Conservation (phyloP, 192 early-diverging fungal genomes). For the Ambispora gerdemannii region DNA sequence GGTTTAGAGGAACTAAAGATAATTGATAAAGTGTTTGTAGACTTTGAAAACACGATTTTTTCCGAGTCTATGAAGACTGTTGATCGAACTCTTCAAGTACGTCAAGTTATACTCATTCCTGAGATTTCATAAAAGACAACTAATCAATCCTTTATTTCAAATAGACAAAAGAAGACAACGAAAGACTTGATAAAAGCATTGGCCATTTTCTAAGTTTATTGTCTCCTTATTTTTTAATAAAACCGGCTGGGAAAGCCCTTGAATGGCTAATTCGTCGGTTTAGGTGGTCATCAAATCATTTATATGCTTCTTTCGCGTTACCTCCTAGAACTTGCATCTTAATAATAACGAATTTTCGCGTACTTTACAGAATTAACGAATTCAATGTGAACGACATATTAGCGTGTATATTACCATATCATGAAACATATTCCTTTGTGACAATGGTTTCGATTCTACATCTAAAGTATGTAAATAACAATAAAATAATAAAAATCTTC, state of each 20-base stretch:
- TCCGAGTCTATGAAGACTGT: constrained; percentile 73
- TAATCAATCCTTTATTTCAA: constrained; percentile 9
- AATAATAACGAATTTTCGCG: too few relatives aligned
- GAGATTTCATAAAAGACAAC: constrained; percentile 14
- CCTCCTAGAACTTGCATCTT: too few relatives aligned
- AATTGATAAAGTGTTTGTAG: constrained; percentile 59
- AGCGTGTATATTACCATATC: constrained; percentile 83
- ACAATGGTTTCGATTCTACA: constrained; percentile 74
- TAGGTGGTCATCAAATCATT: constrained; percentile 36
- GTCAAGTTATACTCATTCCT: background rate
- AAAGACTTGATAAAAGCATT: constrained; percentile 73
- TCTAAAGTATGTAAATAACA: constrained; percentile 49
- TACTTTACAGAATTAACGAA: constrained; percentile 82
- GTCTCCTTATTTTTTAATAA: constrained; percentile 81
- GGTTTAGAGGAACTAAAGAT: constrained; percentile 74
- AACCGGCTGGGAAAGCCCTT: constrained; percentile 79
- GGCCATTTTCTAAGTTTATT: constrained; percentile 68
- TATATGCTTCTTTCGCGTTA: too few relatives aligned
- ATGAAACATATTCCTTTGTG: constrained; percentile 87
- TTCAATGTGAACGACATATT: constrained; percentile 80
- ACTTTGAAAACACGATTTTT: constrained; percentile 75
- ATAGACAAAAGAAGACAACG: constrained; percentile 77
- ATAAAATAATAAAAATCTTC: too few relatives aligned
- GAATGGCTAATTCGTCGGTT: constrained; percentile 92
- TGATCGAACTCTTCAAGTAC: constrained; percentile 73